These are phyloP conservation scores for Aureobasidium melanogenum DNA, from an alignment of 2,329 filamentous ascomycete species.

Conservation along the genomic window DNA sequence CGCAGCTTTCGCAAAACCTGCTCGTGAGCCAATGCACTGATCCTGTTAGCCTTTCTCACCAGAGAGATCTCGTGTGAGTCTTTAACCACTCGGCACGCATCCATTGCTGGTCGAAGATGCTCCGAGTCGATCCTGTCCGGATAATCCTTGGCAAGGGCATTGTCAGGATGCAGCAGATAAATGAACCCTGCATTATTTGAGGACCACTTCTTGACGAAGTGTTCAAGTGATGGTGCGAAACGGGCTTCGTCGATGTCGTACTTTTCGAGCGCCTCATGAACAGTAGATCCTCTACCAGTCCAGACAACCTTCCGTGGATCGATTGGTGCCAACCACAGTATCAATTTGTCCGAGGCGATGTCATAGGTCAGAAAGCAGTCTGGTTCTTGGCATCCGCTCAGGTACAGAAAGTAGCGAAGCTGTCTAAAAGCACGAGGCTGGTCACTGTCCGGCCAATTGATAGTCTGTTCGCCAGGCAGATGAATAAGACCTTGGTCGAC, in stretches of 20 bases:
- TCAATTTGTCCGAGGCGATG: slow-evolving; percentile 61
- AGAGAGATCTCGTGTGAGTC: slow-evolving; percentile 74
- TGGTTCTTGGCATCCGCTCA: slow-evolving; percentile 74
- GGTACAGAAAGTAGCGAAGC: slow-evolving; percentile 80
- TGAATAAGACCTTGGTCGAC: slow-evolving; percentile 47
- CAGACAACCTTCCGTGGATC: slow-evolving; percentile 84
- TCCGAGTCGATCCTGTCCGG: neutral
- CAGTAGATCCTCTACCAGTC: slow-evolving; percentile 75
- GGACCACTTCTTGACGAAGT: slow-evolving; percentile 26
- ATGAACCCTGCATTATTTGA: slow-evolving; percentile 19
- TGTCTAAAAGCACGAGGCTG: slow-evolving; percentile 49
- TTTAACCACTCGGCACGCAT: slow-evolving; percentile 74
- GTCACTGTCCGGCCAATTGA: slow-evolving; percentile 50
- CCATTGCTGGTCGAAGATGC: slow-evolving; percentile 60
- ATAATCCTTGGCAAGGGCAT: neutral
- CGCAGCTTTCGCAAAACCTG: slow-evolving; percentile 59
- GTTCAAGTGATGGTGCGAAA: slow-evolving; percentile 25
- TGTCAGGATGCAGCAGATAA: slow-evolving; percentile 27
- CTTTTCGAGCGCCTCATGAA: slow-evolving; percentile 61
- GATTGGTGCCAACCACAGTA: slow-evolving; percentile 85
- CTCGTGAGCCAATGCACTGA: slow-evolving; percentile 71
- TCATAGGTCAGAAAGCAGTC: slow-evolving; percentile 80
- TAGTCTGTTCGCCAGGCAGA: slow-evolving; percentile 42
- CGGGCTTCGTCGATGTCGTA: slow-evolving; percentile 75
- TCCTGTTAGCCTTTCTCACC: slow-evolving; percentile 70